Evolutionary conservation across 257 asterid genomes (phyloP), one percentile per base, ranked within the genome.

Genomic region (Vinca minor): DNA sequence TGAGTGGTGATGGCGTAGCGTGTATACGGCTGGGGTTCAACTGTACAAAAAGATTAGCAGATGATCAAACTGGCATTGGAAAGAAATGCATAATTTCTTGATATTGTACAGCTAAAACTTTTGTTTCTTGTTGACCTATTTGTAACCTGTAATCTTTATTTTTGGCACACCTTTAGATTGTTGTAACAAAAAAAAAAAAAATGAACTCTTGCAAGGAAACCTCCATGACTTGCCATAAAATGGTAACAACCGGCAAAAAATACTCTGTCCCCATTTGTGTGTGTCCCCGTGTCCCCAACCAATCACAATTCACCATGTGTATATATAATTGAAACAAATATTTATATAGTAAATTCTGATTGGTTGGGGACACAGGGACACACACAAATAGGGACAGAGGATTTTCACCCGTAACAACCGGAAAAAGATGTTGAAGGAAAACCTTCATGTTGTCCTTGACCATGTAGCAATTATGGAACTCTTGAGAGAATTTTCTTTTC

Each of bases 1-100:
- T 26, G 98, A 88, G 68, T 91, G 98, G 98, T 91, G 78, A 82
- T 46, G 26, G 42, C 1, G 42, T 3, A 4, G 17, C 14, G n/a
- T 54, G 26, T 32, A 34, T 3, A 45, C 34, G 18, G n/a, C 49
- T 64, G 10, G 63, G 7, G 13, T 63, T 42, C 29, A 32, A 31
- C 21, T 5, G 69, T 47, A 8, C 34, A 31, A 52, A 34, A 38
- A 26, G 23, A 21, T 50, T 36, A 9, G 41, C 4, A 21, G 36
- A 49, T 26, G 20, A 38, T 38, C 55, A n/a, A 29, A 15, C 10
- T 47, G 58, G 11, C 36, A 26, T 15, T 25, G 21, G 49, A 56
- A 36, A 21, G 42, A 41, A 54, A n/a, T 41, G 54, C 12, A 7
- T 18, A 34, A 45, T 39, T n/a, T 54, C 28, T 36, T 5, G 25